These are phyloP conservation scores for Rutstroemia sp. DNA, from an alignment of 2,329 filamentous ascomycete species.

Conservation along the genomic window DNA sequence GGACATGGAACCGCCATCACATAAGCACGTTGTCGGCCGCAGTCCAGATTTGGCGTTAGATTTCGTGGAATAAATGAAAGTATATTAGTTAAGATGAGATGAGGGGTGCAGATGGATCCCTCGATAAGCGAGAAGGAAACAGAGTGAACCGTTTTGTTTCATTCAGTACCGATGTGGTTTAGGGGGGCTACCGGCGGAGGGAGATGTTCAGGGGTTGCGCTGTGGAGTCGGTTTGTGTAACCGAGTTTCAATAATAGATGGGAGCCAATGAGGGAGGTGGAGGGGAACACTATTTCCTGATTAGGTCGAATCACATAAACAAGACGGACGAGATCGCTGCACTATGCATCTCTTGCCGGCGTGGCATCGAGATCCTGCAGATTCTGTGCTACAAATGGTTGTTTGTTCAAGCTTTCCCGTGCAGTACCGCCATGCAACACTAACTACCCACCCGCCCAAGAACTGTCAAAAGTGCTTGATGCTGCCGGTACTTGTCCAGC, in stretches of 20 bases:
- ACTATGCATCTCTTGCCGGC: no score
- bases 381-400: no score
- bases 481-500: no score
- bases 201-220: background rate
- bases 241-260: background rate
- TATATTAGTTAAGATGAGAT: constrained; percentile 5
- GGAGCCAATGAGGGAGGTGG: no score
- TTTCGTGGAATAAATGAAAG: constrained; percentile 2
- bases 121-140: constrained; percentile 2
- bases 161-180: background rate
- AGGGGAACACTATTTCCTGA: no score
- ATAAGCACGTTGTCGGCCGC: background rate
- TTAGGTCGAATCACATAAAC: no score
- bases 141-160: background rate
- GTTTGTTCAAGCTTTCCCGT: no score
- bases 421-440: no score
- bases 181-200: background rate
- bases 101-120: background rate
- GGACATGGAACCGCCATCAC: background rate
- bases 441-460: no score
- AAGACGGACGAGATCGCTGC: no score
- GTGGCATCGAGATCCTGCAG: no score
- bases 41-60: background rate
- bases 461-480: no score
- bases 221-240: background rate